phyloP scores from a whole-genome alignment of 257 asterid species.

The Primulina eburnea region DNA sequence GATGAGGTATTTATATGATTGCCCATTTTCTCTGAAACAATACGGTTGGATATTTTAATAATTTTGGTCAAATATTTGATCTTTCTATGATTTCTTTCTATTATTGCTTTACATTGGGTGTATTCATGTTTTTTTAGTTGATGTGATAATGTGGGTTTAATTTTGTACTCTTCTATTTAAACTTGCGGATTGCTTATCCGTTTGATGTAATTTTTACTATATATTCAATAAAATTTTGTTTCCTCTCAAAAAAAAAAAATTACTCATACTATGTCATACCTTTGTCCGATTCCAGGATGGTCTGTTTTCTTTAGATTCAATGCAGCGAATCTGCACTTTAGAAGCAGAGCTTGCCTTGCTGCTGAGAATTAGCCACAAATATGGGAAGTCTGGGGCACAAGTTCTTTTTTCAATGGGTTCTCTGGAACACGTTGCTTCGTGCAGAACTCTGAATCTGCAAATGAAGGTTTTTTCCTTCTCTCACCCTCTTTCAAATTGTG shows the following conservation, averaged over 20 bases:
- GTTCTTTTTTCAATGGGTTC: slow-evolving; percentile 91
- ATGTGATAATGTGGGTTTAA: too few species aligned
- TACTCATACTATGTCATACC: background rate
- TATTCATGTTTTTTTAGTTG: background rate
- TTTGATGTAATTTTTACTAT: too few species aligned
- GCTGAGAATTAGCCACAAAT: slow-evolving; percentile 83
- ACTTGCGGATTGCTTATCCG: too few species aligned
- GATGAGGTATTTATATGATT: too few species aligned
- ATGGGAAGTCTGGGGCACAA: slow-evolving; percentile 84
- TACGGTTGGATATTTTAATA: background rate
- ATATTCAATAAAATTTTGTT: too few species aligned
- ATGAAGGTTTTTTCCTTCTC: slow-evolving; percentile 46
- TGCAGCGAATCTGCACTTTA: slow-evolving; percentile 87
- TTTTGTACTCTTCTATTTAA: too few species aligned
- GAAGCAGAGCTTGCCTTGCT: slow-evolving; percentile 81
- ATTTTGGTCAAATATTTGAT: background rate
- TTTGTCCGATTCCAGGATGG: slow-evolving; percentile 53
- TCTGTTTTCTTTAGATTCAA: slow-evolving; percentile 69
- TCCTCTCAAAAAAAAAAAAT: too few species aligned
- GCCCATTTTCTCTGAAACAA: background rate
- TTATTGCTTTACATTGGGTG: background rate
- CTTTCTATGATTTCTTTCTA: background rate
- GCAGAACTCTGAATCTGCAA: slow-evolving; percentile 69
- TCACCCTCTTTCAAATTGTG: slow-evolving; percentile 12
- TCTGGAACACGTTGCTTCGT: slow-evolving; percentile 70